Conservation (phyloP, 140 eudicot genomes). For the Stevia rebaudiana region DNA sequence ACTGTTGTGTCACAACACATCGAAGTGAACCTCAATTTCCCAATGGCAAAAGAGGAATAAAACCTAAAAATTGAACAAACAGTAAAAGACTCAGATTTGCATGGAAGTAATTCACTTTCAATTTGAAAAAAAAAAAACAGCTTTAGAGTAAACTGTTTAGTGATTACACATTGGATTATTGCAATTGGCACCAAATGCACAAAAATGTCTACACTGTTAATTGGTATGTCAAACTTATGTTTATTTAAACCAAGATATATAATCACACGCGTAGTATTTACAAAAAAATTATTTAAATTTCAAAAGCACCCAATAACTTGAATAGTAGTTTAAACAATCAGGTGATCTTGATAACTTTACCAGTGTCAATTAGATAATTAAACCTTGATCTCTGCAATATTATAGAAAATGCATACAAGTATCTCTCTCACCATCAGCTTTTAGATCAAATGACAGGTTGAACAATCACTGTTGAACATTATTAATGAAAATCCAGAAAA, state of each 20-base stretch:
- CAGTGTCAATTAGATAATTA: conserved; percentile 7
- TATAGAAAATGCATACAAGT: neutral
- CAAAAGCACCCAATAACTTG: conserved; percentile 7
- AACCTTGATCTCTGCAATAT: neutral
- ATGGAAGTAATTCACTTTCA: neutral
- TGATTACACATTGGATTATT: conserved; percentile 1
- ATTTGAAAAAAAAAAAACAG: neutral
- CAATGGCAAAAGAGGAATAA: conserved; percentile 1
- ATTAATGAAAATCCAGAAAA: conserved; percentile 13
- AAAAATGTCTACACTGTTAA: neutral
- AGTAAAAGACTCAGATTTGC: conserved; percentile 13
- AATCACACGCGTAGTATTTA: neutral
- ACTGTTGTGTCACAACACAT: conserved; percentile 29
- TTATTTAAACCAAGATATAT: conserved; percentile 1
- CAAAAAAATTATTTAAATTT: neutral
- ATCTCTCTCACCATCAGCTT: neutral
- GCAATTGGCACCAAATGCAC: conserved; percentile 8
- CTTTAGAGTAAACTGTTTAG: neutral
- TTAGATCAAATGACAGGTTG: neutral
- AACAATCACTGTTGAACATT: conserved; percentile 25
- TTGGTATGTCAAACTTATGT: neutral
- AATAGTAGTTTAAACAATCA: neutral
- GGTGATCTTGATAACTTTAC: conserved; percentile 12
- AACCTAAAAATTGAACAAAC: conserved; percentile 14
- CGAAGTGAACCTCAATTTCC: conserved; percentile 16